These are phyloP conservation scores for Erythrobasidium hasegawianum DNA, from an alignment of 1,284 basidiomycete species.

Conservation along the genomic window DNA sequence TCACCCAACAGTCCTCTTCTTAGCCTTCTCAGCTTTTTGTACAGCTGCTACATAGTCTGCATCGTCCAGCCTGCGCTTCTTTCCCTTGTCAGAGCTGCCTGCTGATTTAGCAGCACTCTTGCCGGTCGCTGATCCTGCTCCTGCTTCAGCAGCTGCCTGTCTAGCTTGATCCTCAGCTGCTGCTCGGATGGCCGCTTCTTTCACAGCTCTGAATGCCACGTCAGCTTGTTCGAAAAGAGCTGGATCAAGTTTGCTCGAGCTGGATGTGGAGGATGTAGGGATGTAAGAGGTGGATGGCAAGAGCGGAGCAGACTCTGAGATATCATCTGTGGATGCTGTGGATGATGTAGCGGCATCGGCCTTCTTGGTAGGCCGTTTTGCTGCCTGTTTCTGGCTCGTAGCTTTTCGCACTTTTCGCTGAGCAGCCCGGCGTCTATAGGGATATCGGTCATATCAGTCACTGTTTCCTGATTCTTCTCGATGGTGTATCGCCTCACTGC, in stretches of 20 bases:
- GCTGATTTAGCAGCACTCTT: neutral
- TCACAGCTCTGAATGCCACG: conserved; percentile 13
- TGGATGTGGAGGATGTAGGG: neutral
- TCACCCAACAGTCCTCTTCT: conserved; percentile 6
- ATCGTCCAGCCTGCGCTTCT: conserved; percentile 1
- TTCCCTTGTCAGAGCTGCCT: neutral
- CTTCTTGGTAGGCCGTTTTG: neutral
- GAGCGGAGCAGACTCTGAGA: neutral
- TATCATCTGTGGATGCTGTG: neutral
- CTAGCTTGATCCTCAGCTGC: neutral
- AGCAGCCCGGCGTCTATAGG: conserved; percentile 1
- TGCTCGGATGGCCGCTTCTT: conserved; percentile 5
- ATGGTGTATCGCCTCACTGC: conserved; percentile 1
- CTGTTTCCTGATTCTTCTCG: neutral
- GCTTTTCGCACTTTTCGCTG: conserved; percentile 17
- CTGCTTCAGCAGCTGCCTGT: neutral
- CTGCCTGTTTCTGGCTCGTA: neutral
- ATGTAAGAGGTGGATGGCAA: neutral
- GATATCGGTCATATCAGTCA: conserved; percentile 1
- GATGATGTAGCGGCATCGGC: neutral
- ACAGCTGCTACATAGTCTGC: conserved; percentile 1
- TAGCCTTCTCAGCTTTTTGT: neutral
- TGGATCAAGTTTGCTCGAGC: conserved; percentile 15
- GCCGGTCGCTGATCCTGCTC: neutral
- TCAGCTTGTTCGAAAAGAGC: conserved; percentile 30